A percentile compares a stretch with the other conserved stretches of the same genome.
Evolutionary conservation across 345 rosid species (phyloP).

Genomic region (Arabidopsis thaliana): TAIR10.1 NC_003076.8:8259501-8260000

Average conservation of each 20-base stretch:
- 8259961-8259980: slow-evolving; percentile 59
- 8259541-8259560: slow-evolving; percentile 43
- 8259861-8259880: neutral
- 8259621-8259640: slow-evolving; percentile 68
- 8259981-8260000: slow-evolving; percentile 76
- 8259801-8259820: slow-evolving; percentile 9
- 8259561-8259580: slow-evolving; percentile 57
- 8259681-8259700: slow-evolving; percentile 1
- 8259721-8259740: slow-evolving; percentile 38
- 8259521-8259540: slow-evolving; percentile 60
- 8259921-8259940: slow-evolving; percentile 7
- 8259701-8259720: slow-evolving; percentile 41
- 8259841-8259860: slow-evolving; percentile 9
- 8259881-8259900: slow-evolving; percentile 6
- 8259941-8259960: slow-evolving; percentile 13
- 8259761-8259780: slow-evolving; percentile 40
- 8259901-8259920: slow-evolving; percentile 1
- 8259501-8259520: slow-evolving; percentile 13
- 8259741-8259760: slow-evolving; percentile 47
- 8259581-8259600: slow-evolving; percentile 58
- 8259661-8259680: slow-evolving; percentile 19
- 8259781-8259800: slow-evolving; percentile 12
- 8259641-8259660: slow-evolving; percentile 37
- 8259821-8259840: slow-evolving; percentile 16
- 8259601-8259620: slow-evolving; percentile 62